Evolutionary conservation across 345 rosid species (phyloP), one percentile per base, ranked within the genome.

Genomic region (Lumnitzera littorea): DNA sequence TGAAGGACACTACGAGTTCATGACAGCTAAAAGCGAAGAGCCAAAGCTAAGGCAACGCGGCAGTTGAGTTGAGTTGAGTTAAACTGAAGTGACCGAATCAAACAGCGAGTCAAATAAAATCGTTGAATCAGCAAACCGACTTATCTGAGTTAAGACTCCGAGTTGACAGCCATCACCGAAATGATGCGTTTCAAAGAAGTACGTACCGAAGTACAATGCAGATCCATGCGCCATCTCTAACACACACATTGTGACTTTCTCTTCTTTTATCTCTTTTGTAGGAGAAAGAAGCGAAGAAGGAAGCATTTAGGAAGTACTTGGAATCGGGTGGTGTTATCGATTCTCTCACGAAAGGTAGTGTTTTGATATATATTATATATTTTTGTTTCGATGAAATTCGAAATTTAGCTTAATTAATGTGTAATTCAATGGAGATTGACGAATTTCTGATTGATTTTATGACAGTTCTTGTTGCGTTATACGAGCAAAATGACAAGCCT

Each of bases 271-370:
- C 7, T 41, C 16, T 47, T 24, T 60, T 64, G 56, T 66, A 88
- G 96, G 97, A 90, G 71, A 94, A 87, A 69, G 97, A 92, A 51
- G 91, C 78, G 1, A 89, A 92, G 80, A 92, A 89, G 71, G 96
- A 94, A 79, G 83, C 91, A 41, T 94, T 83, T 57, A 83, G 92
- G 78, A 94, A 88, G 76, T 88, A 86, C 65, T 78, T 90, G 60
- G 97, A 88, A 53, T 84, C 92, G 12, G 78, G 82, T 72, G 95
- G 97, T 47, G 92, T 82, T 71, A 74, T 86, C 67, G 91, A 90
- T 77, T 73, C 86, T 69, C 92, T 90, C 67, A 90, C 91, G 68
- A 86, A 84, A 80, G 96, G 97, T 87, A 46, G 10, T 20, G 3
- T 11, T 3, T 11, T 8, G 9, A 36, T 4, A 4, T 36, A 4